phyloP scores from a whole-genome alignment of 129 eudicot genomes.

The Artemisia argyi region DNA sequence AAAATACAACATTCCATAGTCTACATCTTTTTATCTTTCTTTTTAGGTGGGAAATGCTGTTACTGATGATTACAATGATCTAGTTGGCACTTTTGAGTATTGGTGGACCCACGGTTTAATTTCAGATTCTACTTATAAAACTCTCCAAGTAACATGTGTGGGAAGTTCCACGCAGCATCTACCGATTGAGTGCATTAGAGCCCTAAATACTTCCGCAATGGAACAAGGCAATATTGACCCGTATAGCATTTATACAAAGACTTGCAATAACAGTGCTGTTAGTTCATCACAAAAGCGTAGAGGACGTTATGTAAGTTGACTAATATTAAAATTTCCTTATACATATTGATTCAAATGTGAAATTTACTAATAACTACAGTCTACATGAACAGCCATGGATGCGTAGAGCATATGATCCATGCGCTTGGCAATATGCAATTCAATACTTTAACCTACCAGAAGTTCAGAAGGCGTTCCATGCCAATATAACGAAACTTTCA shows the following conservation, averaged over 20 bases:
- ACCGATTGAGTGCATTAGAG: constrained; percentile 58
- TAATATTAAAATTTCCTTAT: not conserved
- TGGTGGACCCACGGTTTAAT: constrained; percentile 98
- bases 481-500: constrained; percentile 59
- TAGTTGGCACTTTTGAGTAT: constrained; percentile 91
- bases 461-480: constrained; percentile 91
- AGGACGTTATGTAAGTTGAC: constrained; percentile 81
- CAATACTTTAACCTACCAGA: constrained; percentile 80
- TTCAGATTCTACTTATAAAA: constrained; percentile 88
- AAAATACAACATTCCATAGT: constrained; percentile 9
- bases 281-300: constrained; percentile 51
- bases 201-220: constrained; percentile 51
- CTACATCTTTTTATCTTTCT: constrained; percentile 21
- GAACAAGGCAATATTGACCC: constrained; percentile 92
- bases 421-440: constrained; percentile 72
- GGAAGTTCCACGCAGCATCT: constrained; percentile 76
- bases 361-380: not conserved
- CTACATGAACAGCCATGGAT: constrained; percentile 79
- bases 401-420: constrained; percentile 90
- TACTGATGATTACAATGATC: constrained; percentile 94
- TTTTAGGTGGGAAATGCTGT: constrained; percentile 96
- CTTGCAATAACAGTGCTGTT: constrained; percentile 47
- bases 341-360: not conserved
- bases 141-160: constrained; percentile 57
- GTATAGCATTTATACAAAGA: constrained; percentile 76